Base-by-base conservation (phyloP, 352 stramenopile species). In the Sclerospora graminicola region DNA sequence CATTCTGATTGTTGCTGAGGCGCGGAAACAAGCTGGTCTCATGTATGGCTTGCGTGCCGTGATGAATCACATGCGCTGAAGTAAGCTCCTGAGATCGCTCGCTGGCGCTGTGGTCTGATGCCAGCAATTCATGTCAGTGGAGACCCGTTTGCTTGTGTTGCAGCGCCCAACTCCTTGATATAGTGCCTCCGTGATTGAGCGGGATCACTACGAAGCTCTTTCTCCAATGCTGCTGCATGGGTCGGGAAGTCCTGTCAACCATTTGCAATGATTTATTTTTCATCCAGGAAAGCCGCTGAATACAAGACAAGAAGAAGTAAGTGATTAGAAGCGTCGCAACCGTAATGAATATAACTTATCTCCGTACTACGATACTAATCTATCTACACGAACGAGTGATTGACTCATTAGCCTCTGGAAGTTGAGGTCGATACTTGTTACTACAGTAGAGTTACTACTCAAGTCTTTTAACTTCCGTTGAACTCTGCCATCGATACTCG, bases 21-120 rank as follows among this genome's bases (percentile, higher is more conserved):
- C 82, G 8, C 69, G 82, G 13, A 93, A 93, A 52, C 82, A 93
- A 57, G 82, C 82, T 32, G 75, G 78, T 24, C 67, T 93, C 41
- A 86, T 93, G 74, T 93, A 91, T 46, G 82, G 72, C 19, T 61
- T 93, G 27, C 80, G 79, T 18, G 82, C 82, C 7, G 78, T 93
- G 35, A 90, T 90, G 78, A 69, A 86, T 45, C 75, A 93, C 61
- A 89, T 89, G 77, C 73, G 71, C 37, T 89, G 66, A 80, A 51
- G 45, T 11, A 24, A 33, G 41, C 32, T 21, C 18, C 14, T 30
- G 16, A 35, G 8, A 13, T 28, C 26, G 30, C 11, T 28, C 26
- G 14, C 20, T 40, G 24, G 30, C 33, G 51, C 14, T 44, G 44
- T 62, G 32, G 61, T 52, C 43, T 36, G 46, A 47, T 46, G 37